Evolutionary conservation across 495 filamentous ascomycete species (phyloP).

Genomic region (Venustampulla echinocandica): DNA sequence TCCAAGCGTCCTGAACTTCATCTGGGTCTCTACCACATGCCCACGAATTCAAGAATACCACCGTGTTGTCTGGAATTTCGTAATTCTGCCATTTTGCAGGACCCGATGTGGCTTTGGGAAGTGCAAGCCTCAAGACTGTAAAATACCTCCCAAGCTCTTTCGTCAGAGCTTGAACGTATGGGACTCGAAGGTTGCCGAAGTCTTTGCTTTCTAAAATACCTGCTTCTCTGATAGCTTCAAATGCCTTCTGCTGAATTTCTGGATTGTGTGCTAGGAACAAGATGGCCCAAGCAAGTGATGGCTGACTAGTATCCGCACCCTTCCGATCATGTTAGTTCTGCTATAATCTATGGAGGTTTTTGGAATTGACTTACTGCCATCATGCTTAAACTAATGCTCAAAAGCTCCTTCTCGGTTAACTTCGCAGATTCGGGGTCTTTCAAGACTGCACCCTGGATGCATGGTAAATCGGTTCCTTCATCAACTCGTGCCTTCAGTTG

Average conservation of each 20-base stretch:
- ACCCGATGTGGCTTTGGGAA: slow-evolving; percentile 1
- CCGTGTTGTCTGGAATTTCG: not conserved
- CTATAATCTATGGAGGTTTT: not conserved
- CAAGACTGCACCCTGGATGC: slow-evolving; percentile 2
- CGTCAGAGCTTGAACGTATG: not conserved
- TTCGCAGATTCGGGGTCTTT: not conserved
- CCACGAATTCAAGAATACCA: slow-evolving; percentile 1
- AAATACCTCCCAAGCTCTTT: slow-evolving; percentile 1
- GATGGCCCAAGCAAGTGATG: slow-evolving; percentile 1
- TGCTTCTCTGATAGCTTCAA: not conserved
- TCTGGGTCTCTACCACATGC: not conserved
- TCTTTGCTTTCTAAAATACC: not conserved
- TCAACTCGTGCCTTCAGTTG: not conserved
- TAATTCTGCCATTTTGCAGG: not conserved
- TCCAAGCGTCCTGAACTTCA: not conserved
- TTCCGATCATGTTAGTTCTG: not conserved
- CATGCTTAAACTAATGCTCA: slow-evolving; percentile 3
- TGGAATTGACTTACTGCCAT: not conserved
- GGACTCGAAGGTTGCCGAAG: not conserved
- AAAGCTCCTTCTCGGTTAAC: not conserved
- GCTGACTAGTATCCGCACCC: slow-evolving; percentile 1
- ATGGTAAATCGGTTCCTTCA: not conserved
- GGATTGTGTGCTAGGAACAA: slow-evolving; percentile 1
- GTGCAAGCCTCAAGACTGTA: not conserved
- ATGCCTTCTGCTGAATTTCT: not conserved